Evolutionary conservation across 2,329 filamentous ascomycete genomes (phyloP), one percentile per base, ranked within the genome.

Genomic region (Fusarium setosum): DNA sequence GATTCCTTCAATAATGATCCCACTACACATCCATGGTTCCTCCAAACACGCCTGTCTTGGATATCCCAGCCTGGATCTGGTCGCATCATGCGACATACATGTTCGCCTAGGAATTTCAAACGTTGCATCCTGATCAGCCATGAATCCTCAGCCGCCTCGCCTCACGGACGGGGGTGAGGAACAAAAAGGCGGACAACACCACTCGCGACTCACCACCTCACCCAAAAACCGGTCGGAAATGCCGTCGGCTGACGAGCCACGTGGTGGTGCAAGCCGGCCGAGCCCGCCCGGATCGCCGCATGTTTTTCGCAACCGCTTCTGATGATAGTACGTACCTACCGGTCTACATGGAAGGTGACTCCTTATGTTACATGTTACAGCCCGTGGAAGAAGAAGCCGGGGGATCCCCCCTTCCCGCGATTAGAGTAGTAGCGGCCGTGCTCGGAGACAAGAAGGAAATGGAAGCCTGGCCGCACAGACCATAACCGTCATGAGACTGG

Each of bases 241-340:
- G 50, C 54, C 49, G 53, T 63, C 52, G 55, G 42, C 38, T 54
- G 52, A 68, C 52, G 56, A 42, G 24, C 61, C 64, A 68, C 55
- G 67, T 68, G 67, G 67, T 68, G 67, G 61, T 34, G 18, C 21
- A 15, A 18, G 9, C 45, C 32, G 56, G 54, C 61, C 61, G 58
- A 65, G 51, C 50, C 40, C 56, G 44, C 44, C 51, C 26, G 26
- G 20, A 40, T 49, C 32, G 31, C 24, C 32, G 15, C 21, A 29
- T 31, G 18, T 38, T 35, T 20, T n/a, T n/a, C n/a, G n/a, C n/a
- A n/a, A n/a, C n/a, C n/a, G n/a, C n/a, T n/a, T n/a, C n/a, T n/a
- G n/a, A n/a, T n/a, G n/a, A n/a, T n/a, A n/a, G n/a, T n/a, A n/a
- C n/a, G n/a, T n/a, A n/a, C n/a, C n/a, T n/a, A n/a, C n/a, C n/a